Percentiles rank a stretch among this genome's conserved stretches.
These are phyloP conservation scores for Capronia coronata DNA, from an alignment of 2,329 filamentous ascomycete species.

Conservation along the genomic window DNA sequence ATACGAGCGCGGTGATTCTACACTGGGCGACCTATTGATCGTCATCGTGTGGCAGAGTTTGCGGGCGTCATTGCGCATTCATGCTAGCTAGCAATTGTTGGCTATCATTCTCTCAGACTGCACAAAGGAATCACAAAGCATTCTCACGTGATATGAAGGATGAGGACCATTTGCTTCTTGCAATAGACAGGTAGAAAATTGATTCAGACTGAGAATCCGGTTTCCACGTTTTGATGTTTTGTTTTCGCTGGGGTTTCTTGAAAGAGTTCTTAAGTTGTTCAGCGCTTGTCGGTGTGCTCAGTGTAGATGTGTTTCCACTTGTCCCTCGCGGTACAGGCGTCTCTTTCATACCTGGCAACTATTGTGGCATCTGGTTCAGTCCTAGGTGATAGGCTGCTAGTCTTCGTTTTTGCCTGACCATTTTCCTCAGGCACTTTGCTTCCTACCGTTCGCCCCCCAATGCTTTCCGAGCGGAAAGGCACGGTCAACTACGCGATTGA, in stretches of 20 bases:
- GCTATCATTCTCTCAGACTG: constrained; percentile 24
- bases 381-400: no score
- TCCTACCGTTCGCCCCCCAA: background rate
- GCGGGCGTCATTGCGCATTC: constrained; percentile 23
- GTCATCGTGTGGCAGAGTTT: constrained; percentile 17
- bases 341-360: no score
- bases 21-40: constrained; percentile 14
- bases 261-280: no score
- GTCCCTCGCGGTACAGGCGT: no score
- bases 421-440: background rate
- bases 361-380: no score
- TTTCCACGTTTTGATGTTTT: constrained; percentile 1
- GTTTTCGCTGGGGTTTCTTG: background rate
- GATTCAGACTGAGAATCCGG: constrained; percentile 9
- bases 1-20: constrained; percentile 24
- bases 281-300: no score
- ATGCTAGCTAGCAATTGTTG: constrained; percentile 25
- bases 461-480: constrained; percentile 11
- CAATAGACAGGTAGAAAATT: constrained; percentile 26
- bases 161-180: constrained; percentile 20
- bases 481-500: constrained; percentile 23
- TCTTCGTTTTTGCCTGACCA: no score
- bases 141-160: constrained; percentile 26
- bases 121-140: constrained; percentile 20
- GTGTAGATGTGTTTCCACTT: no score